These are phyloP conservation scores for Jatropha curcas DNA, from an alignment of 345 rosid species.

Conservation along the genomic window DNA sequence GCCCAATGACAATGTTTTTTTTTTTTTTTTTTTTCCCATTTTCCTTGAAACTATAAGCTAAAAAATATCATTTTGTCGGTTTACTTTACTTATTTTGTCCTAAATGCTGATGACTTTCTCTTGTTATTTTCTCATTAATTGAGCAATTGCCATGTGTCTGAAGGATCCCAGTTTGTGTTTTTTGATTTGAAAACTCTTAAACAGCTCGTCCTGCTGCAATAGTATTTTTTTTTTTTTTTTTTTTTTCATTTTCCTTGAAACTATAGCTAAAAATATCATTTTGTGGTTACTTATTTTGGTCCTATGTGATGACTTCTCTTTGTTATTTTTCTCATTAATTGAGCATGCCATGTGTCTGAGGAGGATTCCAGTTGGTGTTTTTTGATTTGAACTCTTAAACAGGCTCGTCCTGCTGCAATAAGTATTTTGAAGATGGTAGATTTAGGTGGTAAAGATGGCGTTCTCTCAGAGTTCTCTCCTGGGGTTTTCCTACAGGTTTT, in stretches of 20 bases:
- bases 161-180: too few relatives aligned
- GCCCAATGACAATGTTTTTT: too few relatives aligned
- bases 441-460: conserved; percentile 74
- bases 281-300: background rate
- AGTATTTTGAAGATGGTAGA: conserved; percentile 57
- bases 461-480: conserved; percentile 76
- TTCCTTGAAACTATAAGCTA: too few relatives aligned
- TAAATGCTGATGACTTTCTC: too few relatives aligned
- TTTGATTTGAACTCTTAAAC: conserved; percentile 30
- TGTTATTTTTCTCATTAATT: background rate
- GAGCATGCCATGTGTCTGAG: conserved; percentile 7
- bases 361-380: conserved; percentile 18
- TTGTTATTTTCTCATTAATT: too few relatives aligned
- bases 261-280: background rate
- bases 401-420: conserved; percentile 81
- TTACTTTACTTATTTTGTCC: too few relatives aligned
- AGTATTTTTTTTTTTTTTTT: background rate
- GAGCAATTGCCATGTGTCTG: too few relatives aligned
- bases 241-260: conserved; percentile 3
- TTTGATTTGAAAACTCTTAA: too few relatives aligned
- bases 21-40: too few relatives aligned
- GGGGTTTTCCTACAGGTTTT: conserved; percentile 92
- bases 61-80: too few relatives aligned
- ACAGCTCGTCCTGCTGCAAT: too few relatives aligned
- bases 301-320: background rate